A percentile compares a stretch with the other conserved stretches of the same genome.
phyloP scores from a whole-genome alignment of 2,329 filamentous ascomycete species.

The Colletotrichum lupini region DNA sequence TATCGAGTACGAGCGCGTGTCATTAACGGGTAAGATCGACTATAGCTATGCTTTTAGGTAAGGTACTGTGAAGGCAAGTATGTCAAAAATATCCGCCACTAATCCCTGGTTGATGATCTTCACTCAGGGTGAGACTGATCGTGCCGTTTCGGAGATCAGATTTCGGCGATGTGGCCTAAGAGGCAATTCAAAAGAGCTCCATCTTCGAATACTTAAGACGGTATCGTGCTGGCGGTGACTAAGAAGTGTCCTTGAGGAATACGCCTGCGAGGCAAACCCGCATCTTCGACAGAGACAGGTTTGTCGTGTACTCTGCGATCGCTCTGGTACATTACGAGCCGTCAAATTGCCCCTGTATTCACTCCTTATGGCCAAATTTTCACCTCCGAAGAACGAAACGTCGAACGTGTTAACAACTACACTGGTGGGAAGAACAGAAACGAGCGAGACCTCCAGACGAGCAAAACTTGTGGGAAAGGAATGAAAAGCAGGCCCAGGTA shows the following conservation, averaged over 20 bases:
- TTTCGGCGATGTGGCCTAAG: too few species aligned
- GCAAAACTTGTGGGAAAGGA: not conserved
- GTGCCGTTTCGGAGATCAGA: too few species aligned
- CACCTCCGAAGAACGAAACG: not conserved
- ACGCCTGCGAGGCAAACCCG: not conserved
- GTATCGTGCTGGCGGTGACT: not conserved
- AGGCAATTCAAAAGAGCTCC: too few species aligned
- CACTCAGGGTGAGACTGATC: too few species aligned
- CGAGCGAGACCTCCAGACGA: not conserved
- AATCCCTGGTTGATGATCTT: too few species aligned
- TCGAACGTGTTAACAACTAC: too few species aligned
- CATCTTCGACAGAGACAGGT: not conserved
- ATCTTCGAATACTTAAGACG: not conserved
- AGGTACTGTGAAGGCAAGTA: too few species aligned
- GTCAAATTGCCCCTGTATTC: not conserved
- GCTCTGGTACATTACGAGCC: not conserved
- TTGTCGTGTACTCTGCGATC: not conserved
- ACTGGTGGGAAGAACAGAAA: not conserved
- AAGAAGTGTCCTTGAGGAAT: not conserved
- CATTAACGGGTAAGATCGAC: too few species aligned
- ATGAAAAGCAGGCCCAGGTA: not conserved
- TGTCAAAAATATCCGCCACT: too few species aligned
- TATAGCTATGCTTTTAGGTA: too few species aligned
- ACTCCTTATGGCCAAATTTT: not conserved
- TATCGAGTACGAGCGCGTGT: too few species aligned